Conservation (phyloP, 73 alveolate genomes). For the Tetrahymena elliotti region DNA sequence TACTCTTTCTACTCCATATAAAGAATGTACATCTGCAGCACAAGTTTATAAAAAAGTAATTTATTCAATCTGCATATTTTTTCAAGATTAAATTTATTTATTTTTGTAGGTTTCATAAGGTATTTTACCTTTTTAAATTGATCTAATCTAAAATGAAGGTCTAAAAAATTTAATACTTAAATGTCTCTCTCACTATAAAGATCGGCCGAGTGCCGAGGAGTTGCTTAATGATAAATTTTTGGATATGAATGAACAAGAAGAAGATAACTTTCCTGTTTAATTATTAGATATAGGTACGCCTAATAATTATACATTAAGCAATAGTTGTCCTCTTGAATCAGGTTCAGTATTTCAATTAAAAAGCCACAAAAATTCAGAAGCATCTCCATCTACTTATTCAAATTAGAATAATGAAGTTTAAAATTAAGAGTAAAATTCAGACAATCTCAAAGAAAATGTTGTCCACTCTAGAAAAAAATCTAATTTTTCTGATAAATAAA, state of each 20-base stretch:
- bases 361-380: background rate
- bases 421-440: background rate
- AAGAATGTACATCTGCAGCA: conserved; percentile 63
- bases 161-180: conserved; percentile 64
- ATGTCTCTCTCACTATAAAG: conserved; percentile 46
- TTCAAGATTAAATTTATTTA: background rate
- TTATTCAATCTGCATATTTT: background rate
- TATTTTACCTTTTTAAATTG: conserved; percentile 49
- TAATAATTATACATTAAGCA: background rate
- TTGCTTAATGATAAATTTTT: conserved; percentile 24
- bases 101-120: conserved; percentile 20
- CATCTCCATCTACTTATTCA: background rate
- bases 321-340: background rate
- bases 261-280: conserved; percentile 22
- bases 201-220: conserved; percentile 40
- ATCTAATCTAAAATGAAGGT: conserved; percentile 57
- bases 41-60: conserved; percentile 48
- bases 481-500: background rate
- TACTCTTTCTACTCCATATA: conserved; percentile 72
- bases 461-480: background rate
- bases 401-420: background rate
- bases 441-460: background rate
- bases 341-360: background rate
- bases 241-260: conserved; percentile 16
- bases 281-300: background rate